A percentile compares a stretch with the other conserved stretches of the same genome.
Conservation (phyloP, 2,329 filamentous ascomycete species). For the Fusarium palustre region DNA sequence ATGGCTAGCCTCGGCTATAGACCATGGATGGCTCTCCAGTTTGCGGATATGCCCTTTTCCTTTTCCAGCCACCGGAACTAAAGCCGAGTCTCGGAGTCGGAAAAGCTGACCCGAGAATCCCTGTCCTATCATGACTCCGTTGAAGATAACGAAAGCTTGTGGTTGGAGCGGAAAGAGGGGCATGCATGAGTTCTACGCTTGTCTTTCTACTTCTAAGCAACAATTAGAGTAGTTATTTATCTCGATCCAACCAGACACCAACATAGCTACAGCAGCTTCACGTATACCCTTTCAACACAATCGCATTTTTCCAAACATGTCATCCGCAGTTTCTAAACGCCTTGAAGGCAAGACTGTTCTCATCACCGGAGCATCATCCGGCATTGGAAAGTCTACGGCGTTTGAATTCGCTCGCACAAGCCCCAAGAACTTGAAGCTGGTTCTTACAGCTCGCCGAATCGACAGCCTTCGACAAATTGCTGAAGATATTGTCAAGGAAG, state of each 20-base stretch:
- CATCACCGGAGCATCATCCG: slow-evolving; percentile 91
- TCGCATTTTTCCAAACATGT: slow-evolving; percentile 53
- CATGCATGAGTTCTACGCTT: not conserved
- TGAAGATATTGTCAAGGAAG: slow-evolving; percentile 78
- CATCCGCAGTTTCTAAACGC: slow-evolving; percentile 77
- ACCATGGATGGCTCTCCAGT: not conserved
- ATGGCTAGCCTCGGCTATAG: not conserved
- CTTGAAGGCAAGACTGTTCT: slow-evolving; percentile 93
- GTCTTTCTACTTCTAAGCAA: not conserved
- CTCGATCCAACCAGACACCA: not conserved
- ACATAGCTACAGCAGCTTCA: rapidly evolving
- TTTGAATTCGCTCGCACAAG: slow-evolving; percentile 91
- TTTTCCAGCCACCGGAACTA: slow-evolving; percentile 20
- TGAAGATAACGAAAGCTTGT: not conserved
- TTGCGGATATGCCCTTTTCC: slow-evolving; percentile 11
- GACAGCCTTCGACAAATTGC: slow-evolving; percentile 82
- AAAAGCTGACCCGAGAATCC: slow-evolving; percentile 9
- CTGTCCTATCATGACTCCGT: slow-evolving; percentile 14
- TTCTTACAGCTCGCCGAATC: slow-evolving; percentile 86
- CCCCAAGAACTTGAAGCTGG: slow-evolving; percentile 80
- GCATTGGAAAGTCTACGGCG: slow-evolving; percentile 84
- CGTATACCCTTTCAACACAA: not conserved
- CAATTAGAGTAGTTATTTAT: not conserved
- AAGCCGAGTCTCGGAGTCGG: slow-evolving; percentile 12
- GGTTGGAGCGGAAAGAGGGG: slow-evolving; percentile 14